Percentiles rank a stretch among this genome's conserved stretches.
Evolutionary conservation across 2,329 filamentous ascomycete species (phyloP).

Genomic region (Xylariaceae sp.): DNA sequence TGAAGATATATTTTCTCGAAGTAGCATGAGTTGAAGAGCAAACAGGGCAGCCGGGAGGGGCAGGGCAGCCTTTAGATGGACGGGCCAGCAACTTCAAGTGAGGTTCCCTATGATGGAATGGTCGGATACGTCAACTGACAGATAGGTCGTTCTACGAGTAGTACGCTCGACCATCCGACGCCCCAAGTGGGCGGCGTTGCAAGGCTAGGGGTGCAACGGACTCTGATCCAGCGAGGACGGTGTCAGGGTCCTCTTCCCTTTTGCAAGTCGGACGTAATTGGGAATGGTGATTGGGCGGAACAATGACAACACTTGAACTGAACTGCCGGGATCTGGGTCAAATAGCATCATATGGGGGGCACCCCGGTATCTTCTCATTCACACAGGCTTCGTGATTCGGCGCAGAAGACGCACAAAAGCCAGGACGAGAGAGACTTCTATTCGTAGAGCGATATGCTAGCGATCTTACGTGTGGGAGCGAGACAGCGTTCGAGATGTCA

Average conservation of each 20-base stretch:
- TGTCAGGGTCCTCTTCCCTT: conserved; percentile 30
- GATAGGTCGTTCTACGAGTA: conserved; percentile 21
- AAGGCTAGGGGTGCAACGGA: conserved; percentile 19
- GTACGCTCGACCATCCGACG: conserved; percentile 14
- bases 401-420: too few species aligned
- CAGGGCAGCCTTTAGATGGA: conserved; percentile 29
- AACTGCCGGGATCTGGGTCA: too few species aligned
- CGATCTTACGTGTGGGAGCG: too few species aligned
- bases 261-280: conserved; percentile 11
- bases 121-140: conserved; percentile 34
- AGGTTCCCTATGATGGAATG: conserved; percentile 30
- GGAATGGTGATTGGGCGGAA: too few species aligned
- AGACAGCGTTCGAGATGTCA: too few species aligned
- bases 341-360: too few species aligned
- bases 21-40: background rate
- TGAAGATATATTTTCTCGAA: conserved; percentile 9
- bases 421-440: too few species aligned
- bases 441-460: too few species aligned
- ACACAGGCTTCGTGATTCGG: too few species aligned
- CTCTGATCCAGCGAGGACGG: conserved; percentile 21
- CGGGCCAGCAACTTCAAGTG: conserved; percentile 17
- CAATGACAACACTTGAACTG: too few species aligned
- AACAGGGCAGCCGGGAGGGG: conserved; percentile 3
- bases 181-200: conserved; percentile 16
- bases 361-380: too few species aligned